phyloP scores from a whole-genome alignment of 495 filamentous ascomycete species.

The Lasiosphaeris hirsuta region DNA sequence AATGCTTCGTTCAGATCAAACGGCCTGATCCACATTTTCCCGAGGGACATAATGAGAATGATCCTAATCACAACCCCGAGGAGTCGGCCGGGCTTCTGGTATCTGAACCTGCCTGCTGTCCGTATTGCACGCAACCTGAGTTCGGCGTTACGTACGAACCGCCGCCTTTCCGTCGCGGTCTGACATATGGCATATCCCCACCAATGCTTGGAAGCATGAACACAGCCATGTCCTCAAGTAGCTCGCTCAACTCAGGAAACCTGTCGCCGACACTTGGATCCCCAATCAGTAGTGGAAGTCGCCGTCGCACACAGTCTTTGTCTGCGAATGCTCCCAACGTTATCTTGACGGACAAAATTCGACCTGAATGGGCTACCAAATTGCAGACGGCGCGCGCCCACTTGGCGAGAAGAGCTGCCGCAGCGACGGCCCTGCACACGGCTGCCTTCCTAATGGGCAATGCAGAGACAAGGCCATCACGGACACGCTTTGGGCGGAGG shows the following conservation, averaged over 20 bases:
- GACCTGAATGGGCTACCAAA: constrained; percentile 93
- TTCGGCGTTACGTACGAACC: constrained; percentile 91
- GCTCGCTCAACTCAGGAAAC: constrained; percentile 48
- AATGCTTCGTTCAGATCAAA: constrained; percentile 99
- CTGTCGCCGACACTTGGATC: constrained; percentile 39
- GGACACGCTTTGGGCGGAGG: constrained; percentile 46
- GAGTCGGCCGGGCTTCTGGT: constrained; percentile 67
- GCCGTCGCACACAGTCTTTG: constrained; percentile 73
- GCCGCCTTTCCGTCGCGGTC: constrained; percentile 81
- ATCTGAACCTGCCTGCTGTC: constrained; percentile 88
- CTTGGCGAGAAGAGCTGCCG: constrained; percentile 79
- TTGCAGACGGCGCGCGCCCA: constrained; percentile 80
- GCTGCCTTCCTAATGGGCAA: constrained; percentile 89
- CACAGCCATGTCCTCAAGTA: constrained; percentile 67
- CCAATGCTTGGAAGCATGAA: constrained; percentile 39
- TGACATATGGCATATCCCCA: constrained; percentile 60
- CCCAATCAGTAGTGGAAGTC: constrained; percentile 22
- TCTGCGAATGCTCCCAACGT: constrained; percentile 77
- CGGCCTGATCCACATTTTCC: constrained; percentile 92
- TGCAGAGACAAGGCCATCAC: constrained; percentile 43
- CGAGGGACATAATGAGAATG: constrained; percentile 66
- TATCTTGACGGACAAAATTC: constrained; percentile 85
- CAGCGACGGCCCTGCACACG: constrained; percentile 90
- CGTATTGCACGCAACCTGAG: constrained; percentile 91
- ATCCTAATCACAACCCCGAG: constrained; percentile 39